A percentile compares a stretch with the other conserved stretches of the same genome.
phyloP scores from a whole-genome alignment of 768 basidiomycete species.

The Nidularia pulvinata region DNA sequence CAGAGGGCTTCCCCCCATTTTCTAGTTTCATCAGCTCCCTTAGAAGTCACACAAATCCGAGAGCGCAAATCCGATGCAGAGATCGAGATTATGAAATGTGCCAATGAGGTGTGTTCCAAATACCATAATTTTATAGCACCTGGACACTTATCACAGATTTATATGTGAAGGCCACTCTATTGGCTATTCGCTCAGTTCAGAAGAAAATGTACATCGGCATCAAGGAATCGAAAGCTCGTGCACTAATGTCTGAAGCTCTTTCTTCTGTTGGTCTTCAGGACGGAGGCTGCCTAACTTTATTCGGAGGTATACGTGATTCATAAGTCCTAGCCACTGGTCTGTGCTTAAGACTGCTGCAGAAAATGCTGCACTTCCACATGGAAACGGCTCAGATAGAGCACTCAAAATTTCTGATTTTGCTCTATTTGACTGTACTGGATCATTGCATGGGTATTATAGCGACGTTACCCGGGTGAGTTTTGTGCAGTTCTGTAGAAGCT shows the following conservation, averaged over 20 bases:
- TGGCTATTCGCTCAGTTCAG: conserved; percentile 69
- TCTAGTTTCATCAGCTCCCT: conserved; percentile 46
- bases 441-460: conserved; percentile 72
- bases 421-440: conserved; percentile 74
- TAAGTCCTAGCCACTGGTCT: background rate
- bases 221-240: conserved; percentile 66
- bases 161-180: conserved; percentile 62
- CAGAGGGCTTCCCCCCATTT: conserved; percentile 34
- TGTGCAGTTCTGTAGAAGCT: background rate
- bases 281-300: conserved; percentile 66
- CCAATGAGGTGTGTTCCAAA: conserved; percentile 60
- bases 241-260: conserved; percentile 59
- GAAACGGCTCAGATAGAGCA: conserved; percentile 67
- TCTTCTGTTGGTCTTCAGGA: conserved; percentile 55
- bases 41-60: conserved; percentile 56
- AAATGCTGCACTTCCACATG: conserved; percentile 87
- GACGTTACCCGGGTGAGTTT: conserved; percentile 74
- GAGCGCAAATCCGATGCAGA: conserved; percentile 78
- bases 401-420: conserved; percentile 61
- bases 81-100: conserved; percentile 71
- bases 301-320: conserved; percentile 59
- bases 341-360: conserved; percentile 36
- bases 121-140: background rate
- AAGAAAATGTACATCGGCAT: conserved; percentile 68
- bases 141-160: conserved; percentile 1